These are phyloP conservation scores for Apiospora phragmitis DNA, from an alignment of 2,329 filamentous ascomycete genomes.

Conservation along the genomic window DNA sequence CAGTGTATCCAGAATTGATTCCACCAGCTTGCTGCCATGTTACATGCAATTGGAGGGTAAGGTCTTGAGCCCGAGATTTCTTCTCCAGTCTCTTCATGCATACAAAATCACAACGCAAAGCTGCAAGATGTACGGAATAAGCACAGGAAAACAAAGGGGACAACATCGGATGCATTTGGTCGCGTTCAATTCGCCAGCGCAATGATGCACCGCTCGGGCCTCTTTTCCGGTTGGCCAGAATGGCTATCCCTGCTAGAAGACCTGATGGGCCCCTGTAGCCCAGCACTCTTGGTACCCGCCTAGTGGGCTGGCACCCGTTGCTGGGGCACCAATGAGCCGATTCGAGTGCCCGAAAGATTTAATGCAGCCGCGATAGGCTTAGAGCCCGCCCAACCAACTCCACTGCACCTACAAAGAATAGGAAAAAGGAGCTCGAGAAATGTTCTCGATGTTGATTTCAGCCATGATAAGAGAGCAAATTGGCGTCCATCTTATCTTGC, in stretches of 20 bases:
- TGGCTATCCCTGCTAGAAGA: neutral
- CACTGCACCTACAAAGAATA: neutral
- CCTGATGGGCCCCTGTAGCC: neutral
- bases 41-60: neutral
- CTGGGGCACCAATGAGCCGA: neutral
- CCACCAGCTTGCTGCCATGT: neutral
- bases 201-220: neutral
- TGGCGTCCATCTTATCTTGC: neutral
- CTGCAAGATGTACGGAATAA: neutral
- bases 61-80: neutral
- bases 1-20: neutral
- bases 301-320: neutral
- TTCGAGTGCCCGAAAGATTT: neutral
- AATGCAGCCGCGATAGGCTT: neutral
- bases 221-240: conserved; percentile 1
- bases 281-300: neutral
- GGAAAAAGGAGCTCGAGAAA: neutral
- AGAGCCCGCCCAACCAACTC: neutral
- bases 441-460: neutral
- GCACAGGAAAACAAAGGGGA: neutral
- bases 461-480: neutral
- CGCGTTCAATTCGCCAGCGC: neutral
- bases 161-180: neutral
- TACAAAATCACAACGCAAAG: neutral
- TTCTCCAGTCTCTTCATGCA: neutral